Conservation (phyloP, 2,329 filamentous ascomycete species). For the Xylariaceae sp. region DNA sequence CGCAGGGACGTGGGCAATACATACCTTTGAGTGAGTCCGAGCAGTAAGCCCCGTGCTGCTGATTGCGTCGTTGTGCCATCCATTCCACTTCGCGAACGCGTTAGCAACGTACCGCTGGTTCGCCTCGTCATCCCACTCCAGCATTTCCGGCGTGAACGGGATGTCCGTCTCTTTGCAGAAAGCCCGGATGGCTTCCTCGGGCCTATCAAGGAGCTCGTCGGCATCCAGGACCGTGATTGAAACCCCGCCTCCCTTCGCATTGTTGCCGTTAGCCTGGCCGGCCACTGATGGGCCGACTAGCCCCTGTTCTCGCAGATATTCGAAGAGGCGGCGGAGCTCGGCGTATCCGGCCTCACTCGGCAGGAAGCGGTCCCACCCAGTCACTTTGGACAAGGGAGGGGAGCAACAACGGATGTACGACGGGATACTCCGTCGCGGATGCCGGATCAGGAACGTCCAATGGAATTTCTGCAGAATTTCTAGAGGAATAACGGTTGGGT, state of each 20-base stretch:
- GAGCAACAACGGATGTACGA: constrained; percentile 94
- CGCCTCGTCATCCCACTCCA: constrained; percentile 76
- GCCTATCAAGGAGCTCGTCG: constrained; percentile 87
- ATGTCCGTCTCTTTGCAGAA: constrained; percentile 82
- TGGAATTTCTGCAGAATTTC: constrained; percentile 75
- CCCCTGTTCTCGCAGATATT: constrained; percentile 68
- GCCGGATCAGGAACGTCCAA: constrained; percentile 94
- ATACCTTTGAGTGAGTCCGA: constrained; percentile 58
- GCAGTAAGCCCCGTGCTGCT: constrained; percentile 72
- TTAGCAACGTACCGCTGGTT: constrained; percentile 64
- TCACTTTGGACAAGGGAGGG: constrained; percentile 75
- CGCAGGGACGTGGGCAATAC: background rate
- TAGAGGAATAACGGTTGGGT: constrained; percentile 80
- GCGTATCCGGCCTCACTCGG: constrained; percentile 84
- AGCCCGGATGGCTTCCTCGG: constrained; percentile 66
- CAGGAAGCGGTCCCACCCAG: constrained; percentile 83
- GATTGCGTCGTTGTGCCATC: constrained; percentile 94
- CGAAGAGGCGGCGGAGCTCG: constrained; percentile 81
- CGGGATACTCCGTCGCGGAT: constrained; percentile 86
- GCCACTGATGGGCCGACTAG: constrained; percentile 67
- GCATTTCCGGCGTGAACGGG: constrained; percentile 71
- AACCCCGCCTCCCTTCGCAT: constrained; percentile 37
- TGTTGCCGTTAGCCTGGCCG: constrained; percentile 31
- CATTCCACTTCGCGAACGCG: constrained; percentile 93
- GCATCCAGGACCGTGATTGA: constrained; percentile 87